These are phyloP conservation scores for Cryptosporidium meleagridis DNA, from an alignment of 169 alveolate species.

Conservation along the genomic window DNA sequence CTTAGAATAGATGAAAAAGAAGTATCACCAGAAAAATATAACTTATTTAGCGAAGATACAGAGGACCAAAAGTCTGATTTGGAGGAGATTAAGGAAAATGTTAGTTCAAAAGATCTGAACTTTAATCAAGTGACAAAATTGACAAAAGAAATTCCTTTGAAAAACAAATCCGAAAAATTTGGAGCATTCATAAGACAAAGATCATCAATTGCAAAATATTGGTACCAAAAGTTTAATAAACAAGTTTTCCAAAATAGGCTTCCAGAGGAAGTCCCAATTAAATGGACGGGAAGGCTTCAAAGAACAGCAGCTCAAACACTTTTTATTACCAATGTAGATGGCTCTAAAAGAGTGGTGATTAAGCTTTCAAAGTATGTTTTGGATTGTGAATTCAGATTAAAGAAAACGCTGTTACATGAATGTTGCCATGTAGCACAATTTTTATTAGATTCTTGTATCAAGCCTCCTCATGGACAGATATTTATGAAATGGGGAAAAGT, in stretches of 20 bases:
- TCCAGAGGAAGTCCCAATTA: conserved; percentile 57
- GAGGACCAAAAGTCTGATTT: not conserved
- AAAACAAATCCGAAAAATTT: not conserved
- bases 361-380: conserved; percentile 64
- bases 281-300: conserved; percentile 71
- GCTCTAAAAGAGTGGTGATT: conserved; percentile 30
- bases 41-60: not conserved
- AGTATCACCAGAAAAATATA: not conserved
- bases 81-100: not conserved
- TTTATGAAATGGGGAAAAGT: conserved; percentile 73
- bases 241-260: conserved; percentile 49
- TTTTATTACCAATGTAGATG: conserved; percentile 39
- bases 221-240: conserved; percentile 54
- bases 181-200: conserved; percentile 32
- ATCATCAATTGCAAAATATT: conserved; percentile 2
- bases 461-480: conserved; percentile 72
- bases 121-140: not conserved
- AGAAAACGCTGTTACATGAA: conserved; percentile 58
- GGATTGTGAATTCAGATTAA: conserved; percentile 65
- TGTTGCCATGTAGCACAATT: conserved; percentile 75
- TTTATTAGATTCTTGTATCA: conserved; percentile 48
- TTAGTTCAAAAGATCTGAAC: not conserved
- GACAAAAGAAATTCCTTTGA: not conserved
- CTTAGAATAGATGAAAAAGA: not conserved
- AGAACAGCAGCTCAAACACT: conserved; percentile 73